Base-by-base conservation (phyloP, 345 rosid genomes). In the Pugionium cornutum region DNA sequence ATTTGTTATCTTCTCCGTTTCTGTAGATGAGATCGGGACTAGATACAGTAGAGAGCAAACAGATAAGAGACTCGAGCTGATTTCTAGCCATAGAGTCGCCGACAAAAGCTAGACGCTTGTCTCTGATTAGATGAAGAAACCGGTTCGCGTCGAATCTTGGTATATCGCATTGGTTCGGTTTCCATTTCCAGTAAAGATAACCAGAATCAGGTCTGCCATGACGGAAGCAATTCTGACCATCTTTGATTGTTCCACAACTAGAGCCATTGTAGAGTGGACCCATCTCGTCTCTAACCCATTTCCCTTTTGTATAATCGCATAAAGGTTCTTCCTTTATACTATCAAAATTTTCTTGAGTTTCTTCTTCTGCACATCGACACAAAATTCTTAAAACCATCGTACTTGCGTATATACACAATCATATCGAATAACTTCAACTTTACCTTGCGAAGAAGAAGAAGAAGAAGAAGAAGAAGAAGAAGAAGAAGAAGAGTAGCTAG, bases 81-180 rank as follows among this genome's bases (percentile, higher is more conserved):
- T 94, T 94, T 67, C 99, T 90, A 39, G 97, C 96, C 95, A 94
- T 84, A 10, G 99, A 94, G 37, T 94, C 99, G 0, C 99, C 99
- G 1, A 94, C 81, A 74, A 94, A 90, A 45, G 99, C 97, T 41
- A 90, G 54, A 67, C 88, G 89, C 41, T 79, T 86, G 79, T 88
- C 72, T 2, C 74, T 73, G 55, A 85, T 67, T 3, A 94, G 75
- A 60, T 77, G 41, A 51, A 94, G 90, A 64, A 90, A 90, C 40
- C 54, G 72, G 58, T 58, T 65, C n/a, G 97, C 81, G 7, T 90
- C 91, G 66, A 94, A 90, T 84, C 95, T 88, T 1, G 97, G 89
- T 18, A 94, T 89, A 40, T 77, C 61, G 74, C 97, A 94, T 45
- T 73, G 77, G 27, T 65, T 76, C 28, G 99, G 97, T 68, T 78